Percentiles rank a stretch among this genome's conserved stretches.
Evolutionary conservation across 495 filamentous ascomycete genomes (phyloP).

Genomic region (Hypomontagnella monticulosa): DNA sequence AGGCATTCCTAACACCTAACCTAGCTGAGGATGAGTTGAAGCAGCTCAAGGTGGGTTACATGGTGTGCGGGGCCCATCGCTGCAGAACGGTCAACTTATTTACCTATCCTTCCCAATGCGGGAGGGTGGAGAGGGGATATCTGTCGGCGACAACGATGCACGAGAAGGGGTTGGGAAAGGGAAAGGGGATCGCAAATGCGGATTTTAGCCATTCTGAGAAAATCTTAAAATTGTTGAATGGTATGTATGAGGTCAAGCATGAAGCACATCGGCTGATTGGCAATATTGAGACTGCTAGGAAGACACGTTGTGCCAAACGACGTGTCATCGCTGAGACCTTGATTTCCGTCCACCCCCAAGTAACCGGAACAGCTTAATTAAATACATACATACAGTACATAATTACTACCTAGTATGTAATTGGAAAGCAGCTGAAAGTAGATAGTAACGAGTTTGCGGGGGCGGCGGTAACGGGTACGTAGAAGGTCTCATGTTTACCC

Average conservation of each 20-base stretch:
- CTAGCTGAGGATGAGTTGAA: constrained; percentile 19
- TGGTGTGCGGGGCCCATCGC: constrained; percentile 31
- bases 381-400: constrained; percentile 3
- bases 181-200: not conserved
- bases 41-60: constrained; percentile 33
- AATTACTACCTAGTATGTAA: no score
- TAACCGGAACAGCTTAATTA: constrained; percentile 25
- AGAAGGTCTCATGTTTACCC: not conserved
- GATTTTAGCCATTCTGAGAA: constrained; percentile 31
- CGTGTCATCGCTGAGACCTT: constrained; percentile 32
- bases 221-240: constrained; percentile 11
- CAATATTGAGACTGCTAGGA: constrained; percentile 22
- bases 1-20: not conserved
- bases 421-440: constrained; percentile 20
- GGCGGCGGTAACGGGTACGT: not conserved
- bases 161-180: constrained; percentile 26
- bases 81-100: constrained; percentile 32
- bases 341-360: constrained; percentile 23
- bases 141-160: constrained; percentile 32
- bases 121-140: constrained; percentile 30
- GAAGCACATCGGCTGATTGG: constrained; percentile 32
- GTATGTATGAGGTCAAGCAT: constrained; percentile 19
- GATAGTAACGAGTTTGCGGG: constrained; percentile 19
- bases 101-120: constrained; percentile 32
- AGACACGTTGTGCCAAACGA: constrained; percentile 34